Conservation (phyloP, 169 alveolate genomes). For the Plasmodium billcollinsi region DNA sequence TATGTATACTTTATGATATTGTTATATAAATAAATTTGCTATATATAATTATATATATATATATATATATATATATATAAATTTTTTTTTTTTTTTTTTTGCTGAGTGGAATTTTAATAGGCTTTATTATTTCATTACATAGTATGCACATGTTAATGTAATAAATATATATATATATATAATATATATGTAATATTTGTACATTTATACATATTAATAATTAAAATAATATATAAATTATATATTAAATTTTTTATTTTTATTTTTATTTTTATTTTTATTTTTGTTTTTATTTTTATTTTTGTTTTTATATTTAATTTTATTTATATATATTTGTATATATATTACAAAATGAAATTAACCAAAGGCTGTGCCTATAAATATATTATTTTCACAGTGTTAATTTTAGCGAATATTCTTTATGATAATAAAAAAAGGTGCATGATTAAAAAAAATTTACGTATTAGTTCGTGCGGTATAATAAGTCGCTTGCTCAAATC, state of each 20-base stretch:
- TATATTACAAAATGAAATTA: conserved; percentile 37
- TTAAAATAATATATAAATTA: no score
- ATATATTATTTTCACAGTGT: conserved; percentile 27
- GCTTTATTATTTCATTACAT: no score
- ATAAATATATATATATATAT: conserved; percentile 5
- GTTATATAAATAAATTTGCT: no score
- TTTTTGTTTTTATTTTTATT: neutral
- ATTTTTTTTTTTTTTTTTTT: no score
- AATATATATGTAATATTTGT: neutral
- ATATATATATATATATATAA: no score
- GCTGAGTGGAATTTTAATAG: no score
- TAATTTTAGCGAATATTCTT: conserved; percentile 27
- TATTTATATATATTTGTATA: neutral
- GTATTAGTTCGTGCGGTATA: conserved; percentile 43
- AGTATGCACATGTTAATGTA: neutral
- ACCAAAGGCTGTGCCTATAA: conserved; percentile 6
- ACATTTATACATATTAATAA: neutral
- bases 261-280: conserved; percentile 4
- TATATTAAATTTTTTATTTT: neutral
- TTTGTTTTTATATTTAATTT: conserved; percentile 10
- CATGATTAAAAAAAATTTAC: conserved; percentile 64
- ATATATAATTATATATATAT: no score
- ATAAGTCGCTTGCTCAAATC: conserved; percentile 46
- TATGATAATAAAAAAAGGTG: conserved; percentile 42
- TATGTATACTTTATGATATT: no score